Base-by-base conservation (phyloP, 2,329 filamentous ascomycete genomes). In the Fusarium robinianum region DNA sequence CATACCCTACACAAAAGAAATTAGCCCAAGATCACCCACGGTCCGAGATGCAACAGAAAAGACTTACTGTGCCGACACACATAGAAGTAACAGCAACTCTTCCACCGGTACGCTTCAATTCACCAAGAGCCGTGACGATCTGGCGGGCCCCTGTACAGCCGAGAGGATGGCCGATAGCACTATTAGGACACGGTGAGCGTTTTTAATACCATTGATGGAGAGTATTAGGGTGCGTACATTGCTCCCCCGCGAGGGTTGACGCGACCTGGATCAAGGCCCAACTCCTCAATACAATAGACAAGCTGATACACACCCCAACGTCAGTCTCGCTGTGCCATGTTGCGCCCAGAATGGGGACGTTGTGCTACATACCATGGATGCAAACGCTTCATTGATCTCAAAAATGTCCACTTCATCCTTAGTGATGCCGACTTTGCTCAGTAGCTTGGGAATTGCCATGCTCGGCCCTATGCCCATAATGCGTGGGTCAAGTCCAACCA, bases 381-480 rank as follows among this genome's bases (percentile, higher is more conserved):
- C n/a, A 67, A 85, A 85, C 6, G 83, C 82, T 78, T 96, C 91
- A 68, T 96, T 96, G 68, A 96, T 87, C 75, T 96, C 91, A 90
- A 90, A 96, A 8, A 94, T 74, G 23, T 85, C 79, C 0, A 97
- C 81, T 45, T 96, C 89, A 3, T 76, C 73, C 9, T 74, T 84
- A 29, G 71, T 64, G 10, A 96, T 66, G 1, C 84, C 88, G 2
- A 85, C 79, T 49, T 81, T 80, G 12, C 73, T 67, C n/a, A 96
- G 75, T 14, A 96, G 75, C 65, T 85, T 87, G 6, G 91, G 91
- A 38, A 96, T 92, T 0, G 89, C 91, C 18, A 95, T 64, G 0
- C 90, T 89, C 0, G 92, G 91, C 0, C 92, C 91, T 45, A 96
- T 77, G 25, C 92, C 91, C 92, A 97, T 96, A 77, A 96, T 90